Base-by-base conservation (phyloP, 768 basidiomycete genomes). In the Xerocomellus chrysenteron region DNA sequence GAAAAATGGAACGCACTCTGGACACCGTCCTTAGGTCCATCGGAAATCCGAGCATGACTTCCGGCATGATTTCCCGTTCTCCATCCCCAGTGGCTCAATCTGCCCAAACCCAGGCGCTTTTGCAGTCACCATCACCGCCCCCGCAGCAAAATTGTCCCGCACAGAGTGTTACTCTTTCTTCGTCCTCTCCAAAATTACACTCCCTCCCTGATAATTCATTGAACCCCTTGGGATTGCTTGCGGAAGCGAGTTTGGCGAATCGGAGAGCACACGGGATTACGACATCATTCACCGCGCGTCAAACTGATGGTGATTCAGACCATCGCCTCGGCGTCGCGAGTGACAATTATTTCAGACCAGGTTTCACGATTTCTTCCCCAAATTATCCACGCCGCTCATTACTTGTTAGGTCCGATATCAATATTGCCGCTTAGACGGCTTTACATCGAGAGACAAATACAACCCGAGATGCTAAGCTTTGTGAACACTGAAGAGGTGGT, bases 391-490 rank as follows among this genome's bases (percentile, higher is more conserved):
- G 19, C 41, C 43, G 37, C 45, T 57, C 44, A 64, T 59, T 44
- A 40, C 55, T 36, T 61, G 8, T 47, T 36, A 91, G 90, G 92
- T 26, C 92, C 92, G 0, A 93, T 94, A 84, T 90, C 89, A 5
- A 91, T 93, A 44, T 69, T 94, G 42, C 93, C 93, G 0, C 79
- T 94, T 42, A 83, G 91, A 32, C 78, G 90, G 50, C 71, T 94
- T 56, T 90, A 85, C 69, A 95, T 95, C 50, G 91, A 94, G 72
- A 83, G 91, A 24, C 90, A 94, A 69, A 75, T 94, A 32, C 93
- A 94, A 64, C 95, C 95, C 0, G 95, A 97, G 66, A 95, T 97
- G 85, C 77, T 98, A 40, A 92, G 79, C 60, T 95, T 96, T 61
- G 88, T 93, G 3, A 78, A 78, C 54, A 90, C 89, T 0, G 92